Evolutionary conservation across 1,139 yeast species (phyloP).

Genomic region (Hansenula lynferdii): DNA sequence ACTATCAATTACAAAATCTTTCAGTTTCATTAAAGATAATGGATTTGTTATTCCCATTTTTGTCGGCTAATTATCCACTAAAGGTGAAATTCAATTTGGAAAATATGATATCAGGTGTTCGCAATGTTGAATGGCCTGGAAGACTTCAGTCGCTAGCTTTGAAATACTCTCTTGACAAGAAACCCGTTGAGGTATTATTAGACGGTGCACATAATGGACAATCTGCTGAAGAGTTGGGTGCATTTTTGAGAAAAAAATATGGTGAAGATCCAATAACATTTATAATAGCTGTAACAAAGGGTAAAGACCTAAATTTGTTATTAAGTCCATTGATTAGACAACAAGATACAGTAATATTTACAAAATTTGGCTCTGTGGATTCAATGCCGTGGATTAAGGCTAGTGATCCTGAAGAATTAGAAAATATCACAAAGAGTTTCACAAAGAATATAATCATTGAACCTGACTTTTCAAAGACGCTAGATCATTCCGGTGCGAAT

Average conservation of each 20-base stretch:
- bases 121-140: slow-evolving; percentile 54
- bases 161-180: slow-evolving; percentile 15
- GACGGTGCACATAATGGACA: slow-evolving; percentile 95
- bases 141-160: slow-evolving; percentile 44
- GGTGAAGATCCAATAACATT: slow-evolving; percentile 43
- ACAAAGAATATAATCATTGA: slow-evolving; percentile 28
- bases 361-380: slow-evolving; percentile 64
- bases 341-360: slow-evolving; percentile 54
- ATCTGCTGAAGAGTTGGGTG: slow-evolving; percentile 67
- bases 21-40: slow-evolving; percentile 63
- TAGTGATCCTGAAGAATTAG: slow-evolving; percentile 36
- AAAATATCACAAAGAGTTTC: slow-evolving; percentile 27
- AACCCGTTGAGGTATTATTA: slow-evolving; percentile 39
- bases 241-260: slow-evolving; percentile 31
- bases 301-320: slow-evolving; percentile 55
- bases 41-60: slow-evolving; percentile 30
- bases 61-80: slow-evolving; percentile 19
- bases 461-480: slow-evolving; percentile 14
- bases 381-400: slow-evolving; percentile 91
- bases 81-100: slow-evolving; percentile 26
- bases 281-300: slow-evolving; percentile 70
- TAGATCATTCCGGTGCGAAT: slow-evolving; percentile 10
- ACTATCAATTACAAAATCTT: slow-evolving; percentile 66
- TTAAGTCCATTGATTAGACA: slow-evolving; percentile 44
- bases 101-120: slow-evolving; percentile 46